These are phyloP conservation scores for Zygoascus tannicola DNA, from an alignment of 805 yeast genomes.

Conservation along the genomic window DNA sequence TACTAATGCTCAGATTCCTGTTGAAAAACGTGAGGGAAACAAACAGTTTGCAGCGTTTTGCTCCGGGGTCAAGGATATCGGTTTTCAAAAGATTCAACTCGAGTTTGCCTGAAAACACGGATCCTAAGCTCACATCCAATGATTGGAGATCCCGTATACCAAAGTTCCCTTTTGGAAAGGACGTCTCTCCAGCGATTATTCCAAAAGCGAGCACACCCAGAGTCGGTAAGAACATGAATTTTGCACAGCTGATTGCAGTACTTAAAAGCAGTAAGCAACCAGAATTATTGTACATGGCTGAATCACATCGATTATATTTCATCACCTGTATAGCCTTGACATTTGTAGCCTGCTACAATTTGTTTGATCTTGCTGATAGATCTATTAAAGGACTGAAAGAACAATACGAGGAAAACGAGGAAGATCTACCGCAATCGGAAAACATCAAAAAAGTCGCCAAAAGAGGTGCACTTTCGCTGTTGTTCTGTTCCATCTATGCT, in stretches of 20 bases:
- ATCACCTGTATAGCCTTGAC: conserved; percentile 61
- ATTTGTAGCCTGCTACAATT: conserved; percentile 58
- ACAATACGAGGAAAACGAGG: conserved; percentile 44
- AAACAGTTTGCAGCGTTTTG: no score
- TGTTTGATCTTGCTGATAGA: conserved; percentile 45
- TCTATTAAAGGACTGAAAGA: conserved; percentile 42
- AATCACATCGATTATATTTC: conserved; percentile 72
- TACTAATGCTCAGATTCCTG: no score
- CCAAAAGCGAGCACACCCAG: conserved; percentile 75
- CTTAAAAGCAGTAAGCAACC: conserved; percentile 49
- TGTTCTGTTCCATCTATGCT: conserved; percentile 29
- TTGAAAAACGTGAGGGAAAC: no score
- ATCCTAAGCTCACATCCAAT: conserved; percentile 29
- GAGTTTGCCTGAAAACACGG: conserved; percentile 12
- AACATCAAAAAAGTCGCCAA: conserved; percentile 30
- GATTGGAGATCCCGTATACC: conserved; percentile 54
- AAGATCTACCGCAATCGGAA: conserved; percentile 34
- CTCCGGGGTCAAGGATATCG: no score
- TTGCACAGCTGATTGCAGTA: conserved; percentile 53
- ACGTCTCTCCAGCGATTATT: conserved; percentile 52
- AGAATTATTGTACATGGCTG: conserved; percentile 73
- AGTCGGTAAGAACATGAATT: conserved; percentile 45
- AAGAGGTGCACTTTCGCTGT: conserved; percentile 31
- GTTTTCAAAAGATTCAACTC: conserved; percentile 5
- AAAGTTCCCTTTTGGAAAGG: conserved; percentile 54